Conservation (phyloP, 108 stramenopile species). For the Schizochytrium sp. region DNA sequence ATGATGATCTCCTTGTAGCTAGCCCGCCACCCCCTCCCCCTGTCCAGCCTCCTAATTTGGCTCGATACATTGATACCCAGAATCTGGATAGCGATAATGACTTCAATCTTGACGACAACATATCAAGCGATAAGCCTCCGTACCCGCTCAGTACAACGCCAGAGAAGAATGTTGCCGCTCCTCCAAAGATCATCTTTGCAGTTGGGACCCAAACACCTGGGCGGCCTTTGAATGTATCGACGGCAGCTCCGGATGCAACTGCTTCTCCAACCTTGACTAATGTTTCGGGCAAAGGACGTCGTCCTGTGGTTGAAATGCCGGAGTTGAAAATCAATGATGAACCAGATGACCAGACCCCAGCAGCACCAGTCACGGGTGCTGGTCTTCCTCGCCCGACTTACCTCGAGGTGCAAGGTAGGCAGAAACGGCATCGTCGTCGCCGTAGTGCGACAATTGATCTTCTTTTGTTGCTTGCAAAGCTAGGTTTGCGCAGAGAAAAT, state of each 20-base stretch:
- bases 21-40: background rate
- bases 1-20: background rate
- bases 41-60: background rate
- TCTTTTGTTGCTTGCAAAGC: background rate
- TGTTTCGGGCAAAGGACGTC: background rate
- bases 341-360: background rate
- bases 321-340: background rate
- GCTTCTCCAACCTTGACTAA: background rate
- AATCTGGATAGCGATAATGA: no score
- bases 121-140: background rate
- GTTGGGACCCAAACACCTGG: background rate
- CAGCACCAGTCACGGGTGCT: background rate
- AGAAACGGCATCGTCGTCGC: constrained; percentile 2
- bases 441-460: constrained; percentile 44
- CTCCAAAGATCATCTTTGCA: background rate
- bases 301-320: background rate
- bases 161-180: background rate
- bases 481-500: constrained; percentile 41
- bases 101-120: no score
- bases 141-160: background rate
- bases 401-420: background rate
- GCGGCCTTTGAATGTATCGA: background rate
- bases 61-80: no score
- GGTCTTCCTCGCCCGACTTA: background rate
- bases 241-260: constrained; percentile 3